phyloP scores from a whole-genome alignment of 2,329 filamentous ascomycete genomes.

The Nemania serpens region DNA sequence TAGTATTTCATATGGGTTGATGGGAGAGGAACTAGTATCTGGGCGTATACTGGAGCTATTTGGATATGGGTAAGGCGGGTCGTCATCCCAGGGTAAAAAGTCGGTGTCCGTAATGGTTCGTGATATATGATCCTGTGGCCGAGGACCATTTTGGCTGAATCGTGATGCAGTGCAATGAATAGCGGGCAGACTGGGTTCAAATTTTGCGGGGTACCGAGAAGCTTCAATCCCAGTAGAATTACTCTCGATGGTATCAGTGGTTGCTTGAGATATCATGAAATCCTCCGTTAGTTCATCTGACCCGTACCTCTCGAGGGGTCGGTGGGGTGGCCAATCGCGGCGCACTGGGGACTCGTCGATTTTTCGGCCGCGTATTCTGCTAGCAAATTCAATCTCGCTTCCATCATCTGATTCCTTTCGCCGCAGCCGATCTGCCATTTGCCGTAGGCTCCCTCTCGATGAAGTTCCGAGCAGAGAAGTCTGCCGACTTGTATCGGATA shows the following conservation, averaged over 20 bases:
- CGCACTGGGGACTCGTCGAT: slow-evolving; percentile 40
- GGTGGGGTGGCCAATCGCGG: slow-evolving; percentile 27
- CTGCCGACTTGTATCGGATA: slow-evolving; percentile 55
- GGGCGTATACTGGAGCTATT: slow-evolving; percentile 30
- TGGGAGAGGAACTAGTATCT: slow-evolving; percentile 42
- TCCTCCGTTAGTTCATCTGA: slow-evolving; percentile 38
- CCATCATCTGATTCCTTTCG: slow-evolving; percentile 29
- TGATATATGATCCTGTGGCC: slow-evolving; percentile 46
- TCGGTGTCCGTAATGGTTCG: slow-evolving; percentile 59
- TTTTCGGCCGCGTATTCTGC: slow-evolving; percentile 50
- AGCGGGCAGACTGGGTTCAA: slow-evolving; percentile 11
- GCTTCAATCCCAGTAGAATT: slow-evolving; percentile 22
- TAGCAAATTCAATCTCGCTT: slow-evolving; percentile 49
- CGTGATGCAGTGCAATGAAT: slow-evolving; percentile 11
- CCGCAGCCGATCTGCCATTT: slow-evolving; percentile 15
- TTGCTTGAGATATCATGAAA: slow-evolving; percentile 40
- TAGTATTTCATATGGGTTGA: slow-evolving; percentile 61
- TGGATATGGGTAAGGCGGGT: slow-evolving; percentile 60
- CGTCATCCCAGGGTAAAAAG: slow-evolving; percentile 62
- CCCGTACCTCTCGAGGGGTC: slow-evolving; percentile 29
- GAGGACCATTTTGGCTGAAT: slow-evolving; percentile 17
- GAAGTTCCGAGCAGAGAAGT: slow-evolving; percentile 46
- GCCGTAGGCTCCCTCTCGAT: slow-evolving; percentile 38
- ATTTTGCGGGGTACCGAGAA: slow-evolving; percentile 19
- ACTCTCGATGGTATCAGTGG: slow-evolving; percentile 38